A percentile compares a stretch with the other conserved stretches of the same genome.
Conservation (phyloP, 2,329 filamentous ascomycete genomes). For the Trichoderma lentiforme region DNA sequence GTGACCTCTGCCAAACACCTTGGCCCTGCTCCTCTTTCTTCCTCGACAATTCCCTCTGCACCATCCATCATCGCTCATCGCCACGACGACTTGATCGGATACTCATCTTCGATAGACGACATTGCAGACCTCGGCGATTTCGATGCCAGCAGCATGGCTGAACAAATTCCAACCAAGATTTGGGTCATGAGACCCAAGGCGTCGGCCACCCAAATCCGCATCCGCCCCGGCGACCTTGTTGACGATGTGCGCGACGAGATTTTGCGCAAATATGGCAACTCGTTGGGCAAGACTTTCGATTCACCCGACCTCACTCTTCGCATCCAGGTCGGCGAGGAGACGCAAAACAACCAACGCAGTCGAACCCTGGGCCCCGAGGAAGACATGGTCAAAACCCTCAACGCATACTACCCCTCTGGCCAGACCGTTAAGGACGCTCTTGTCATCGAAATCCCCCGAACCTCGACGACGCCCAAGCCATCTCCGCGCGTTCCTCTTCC, state of each 20-base stretch:
- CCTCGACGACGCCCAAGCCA: slow-evolving; percentile 66
- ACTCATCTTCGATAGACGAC: background rate
- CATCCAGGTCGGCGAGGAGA: slow-evolving; percentile 63
- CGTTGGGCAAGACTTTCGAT: slow-evolving; percentile 83
- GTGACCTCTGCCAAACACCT: background rate
- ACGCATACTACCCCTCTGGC: slow-evolving; percentile 79
- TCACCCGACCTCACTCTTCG: slow-evolving; percentile 82
- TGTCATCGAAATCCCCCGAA: slow-evolving; percentile 78
- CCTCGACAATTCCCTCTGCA: background rate
- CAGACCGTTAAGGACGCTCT: slow-evolving; percentile 87
- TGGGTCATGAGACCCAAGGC: slow-evolving; percentile 89
- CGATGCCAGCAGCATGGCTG: slow-evolving; percentile 54
- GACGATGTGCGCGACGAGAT: slow-evolving; percentile 94
- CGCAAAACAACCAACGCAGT: slow-evolving; percentile 53
- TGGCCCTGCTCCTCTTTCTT: background rate
- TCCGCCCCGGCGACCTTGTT: slow-evolving; percentile 84
- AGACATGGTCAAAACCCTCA: slow-evolving; percentile 71
- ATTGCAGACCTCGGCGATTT: slow-evolving; percentile 22
- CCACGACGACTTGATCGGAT: slow-evolving; percentile 25
- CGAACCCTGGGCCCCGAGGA: slow-evolving; percentile 82
- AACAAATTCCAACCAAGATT: slow-evolving; percentile 67
- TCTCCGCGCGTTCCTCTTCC: slow-evolving; percentile 60
- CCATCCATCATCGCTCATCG: slow-evolving; percentile 20
- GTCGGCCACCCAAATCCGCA: slow-evolving; percentile 82
- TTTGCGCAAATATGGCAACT: slow-evolving; percentile 89